These are phyloP conservation scores for Tylopilus orsonianus DNA, from an alignment of 1,284 basidiomycete species.

Conservation along the genomic window DNA sequence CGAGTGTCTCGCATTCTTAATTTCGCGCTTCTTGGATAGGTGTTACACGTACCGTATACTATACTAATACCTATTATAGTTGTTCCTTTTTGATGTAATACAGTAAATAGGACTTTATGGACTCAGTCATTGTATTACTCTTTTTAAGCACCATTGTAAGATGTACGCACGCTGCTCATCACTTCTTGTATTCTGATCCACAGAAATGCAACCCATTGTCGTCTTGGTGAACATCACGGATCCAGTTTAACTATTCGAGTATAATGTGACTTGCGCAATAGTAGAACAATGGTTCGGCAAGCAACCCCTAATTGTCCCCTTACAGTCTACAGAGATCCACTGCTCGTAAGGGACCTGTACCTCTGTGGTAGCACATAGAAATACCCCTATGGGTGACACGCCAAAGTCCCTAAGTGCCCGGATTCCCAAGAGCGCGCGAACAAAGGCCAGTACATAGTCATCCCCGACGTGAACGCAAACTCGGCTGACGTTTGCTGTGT, in stretches of 20 bases:
- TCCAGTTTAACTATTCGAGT: neutral
- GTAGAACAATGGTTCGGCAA: neutral
- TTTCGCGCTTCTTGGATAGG: neutral
- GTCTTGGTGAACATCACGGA: neutral
- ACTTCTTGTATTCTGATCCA: constrained; percentile 9
- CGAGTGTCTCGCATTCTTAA: constrained; percentile 10
- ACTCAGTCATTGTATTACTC: neutral
- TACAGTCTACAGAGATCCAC: too few relatives aligned
- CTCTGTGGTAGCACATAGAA: too few relatives aligned
- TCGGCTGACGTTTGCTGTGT: constrained; percentile 8
- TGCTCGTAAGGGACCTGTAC: too few relatives aligned
- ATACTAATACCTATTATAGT: constrained; percentile 24
- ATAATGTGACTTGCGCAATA: neutral
- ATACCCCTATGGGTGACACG: constrained; percentile 12
- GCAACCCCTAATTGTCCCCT: constrained; percentile 13
- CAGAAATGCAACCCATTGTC: neutral
- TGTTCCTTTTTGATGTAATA: neutral
- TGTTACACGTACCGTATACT: constrained; percentile 11
- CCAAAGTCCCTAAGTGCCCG: constrained; percentile 13
- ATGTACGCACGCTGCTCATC: neutral
- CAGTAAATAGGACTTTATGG: neutral
- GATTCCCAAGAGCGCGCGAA: constrained; percentile 13
- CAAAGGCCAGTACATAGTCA: constrained; percentile 12
- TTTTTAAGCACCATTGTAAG: neutral
- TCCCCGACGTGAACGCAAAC: constrained; percentile 20